Conservation (phyloP, 306 rosid genomes). For the Inga laurina region DNA sequence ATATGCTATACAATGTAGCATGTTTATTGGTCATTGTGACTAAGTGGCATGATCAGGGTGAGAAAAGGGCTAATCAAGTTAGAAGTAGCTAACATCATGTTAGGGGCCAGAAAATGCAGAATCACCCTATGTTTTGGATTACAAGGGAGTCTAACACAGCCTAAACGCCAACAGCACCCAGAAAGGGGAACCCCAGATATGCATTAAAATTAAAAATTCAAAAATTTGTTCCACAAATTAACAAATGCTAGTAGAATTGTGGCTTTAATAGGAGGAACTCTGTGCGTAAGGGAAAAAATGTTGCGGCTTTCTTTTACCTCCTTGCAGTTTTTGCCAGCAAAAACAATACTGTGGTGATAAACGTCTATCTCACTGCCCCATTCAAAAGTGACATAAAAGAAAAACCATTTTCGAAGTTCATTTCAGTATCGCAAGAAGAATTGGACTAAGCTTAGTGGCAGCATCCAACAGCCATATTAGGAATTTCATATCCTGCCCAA, state of each 20-base stretch:
- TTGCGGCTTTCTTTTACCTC: not conserved
- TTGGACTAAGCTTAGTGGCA: not conserved
- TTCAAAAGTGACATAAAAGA: conserved; percentile 6
- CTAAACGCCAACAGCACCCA: not conserved
- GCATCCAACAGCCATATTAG: not conserved
- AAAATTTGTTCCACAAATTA: not conserved
- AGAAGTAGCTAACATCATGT: not conserved
- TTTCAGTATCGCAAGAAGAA: not conserved
- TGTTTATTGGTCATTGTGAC: not conserved
- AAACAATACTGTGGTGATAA: not conserved
- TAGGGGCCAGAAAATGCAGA: not conserved
- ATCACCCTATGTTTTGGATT: not conserved
- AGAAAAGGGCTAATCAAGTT: not conserved
- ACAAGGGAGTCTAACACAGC: not conserved
- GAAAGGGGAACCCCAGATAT: not conserved
- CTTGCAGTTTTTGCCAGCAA: not conserved
- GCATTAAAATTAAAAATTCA: not conserved
- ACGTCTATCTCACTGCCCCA: not conserved
- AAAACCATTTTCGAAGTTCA: not conserved
- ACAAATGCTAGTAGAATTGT: not conserved
- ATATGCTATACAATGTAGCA: not conserved
- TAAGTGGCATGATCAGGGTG: not conserved
- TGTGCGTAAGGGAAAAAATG: not conserved
- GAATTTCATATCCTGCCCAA: not conserved
- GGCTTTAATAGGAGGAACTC: not conserved